Base-by-base conservation (phyloP, 1,284 basidiomycete species). In the Coniferiporia weirii region DNA sequence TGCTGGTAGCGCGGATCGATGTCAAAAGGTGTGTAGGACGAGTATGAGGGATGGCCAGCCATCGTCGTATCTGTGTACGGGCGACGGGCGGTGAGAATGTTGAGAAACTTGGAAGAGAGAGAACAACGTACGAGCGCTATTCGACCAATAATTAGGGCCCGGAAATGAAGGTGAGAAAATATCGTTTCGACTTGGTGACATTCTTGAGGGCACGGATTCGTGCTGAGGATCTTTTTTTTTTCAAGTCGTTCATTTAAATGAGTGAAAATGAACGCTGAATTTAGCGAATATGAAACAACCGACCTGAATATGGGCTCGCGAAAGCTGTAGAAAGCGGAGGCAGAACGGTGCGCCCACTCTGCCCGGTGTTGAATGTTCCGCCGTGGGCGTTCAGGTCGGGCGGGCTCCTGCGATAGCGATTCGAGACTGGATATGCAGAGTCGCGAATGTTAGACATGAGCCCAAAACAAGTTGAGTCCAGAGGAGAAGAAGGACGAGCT, bases 341-440 rank as follows among this genome's bases (percentile, higher is more conserved):
- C 73, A 90, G 84, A 77, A 85, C 81, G 78, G 84, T 83, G 82
- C 85, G 85, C 87, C 85, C 87, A 89, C 87, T 87, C 84, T 88
- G 85, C 79, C 81, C 84, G 77, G 79, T 79, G 75, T 78, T 78
- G 73, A 83, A 88, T 80, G 82, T 86, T 78, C 76, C 81, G 73
- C 75, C 75, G 70, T 82, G 80, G 71, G 78, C 69, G 72, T 84
- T 83, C 70, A 76, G 79, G 63, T 68, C 67, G 66, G 81, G 76
- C 71, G 84, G 78, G 72, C 78, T 79, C 78, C 78, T 80, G 75
- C 81, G 78, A 69, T 79, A 72, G 75, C 81, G 83, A 69, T 73
- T 76, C 73, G 77, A 73, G 75, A 71, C 68, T 78, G 80, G 81
- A 78, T 79, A 80, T 69, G 77, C 79, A 73, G 83, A 81, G 71